Evolutionary conservation across 2,329 filamentous ascomycete species (phyloP).

Genomic region (Epichloe amarillans): DNA sequence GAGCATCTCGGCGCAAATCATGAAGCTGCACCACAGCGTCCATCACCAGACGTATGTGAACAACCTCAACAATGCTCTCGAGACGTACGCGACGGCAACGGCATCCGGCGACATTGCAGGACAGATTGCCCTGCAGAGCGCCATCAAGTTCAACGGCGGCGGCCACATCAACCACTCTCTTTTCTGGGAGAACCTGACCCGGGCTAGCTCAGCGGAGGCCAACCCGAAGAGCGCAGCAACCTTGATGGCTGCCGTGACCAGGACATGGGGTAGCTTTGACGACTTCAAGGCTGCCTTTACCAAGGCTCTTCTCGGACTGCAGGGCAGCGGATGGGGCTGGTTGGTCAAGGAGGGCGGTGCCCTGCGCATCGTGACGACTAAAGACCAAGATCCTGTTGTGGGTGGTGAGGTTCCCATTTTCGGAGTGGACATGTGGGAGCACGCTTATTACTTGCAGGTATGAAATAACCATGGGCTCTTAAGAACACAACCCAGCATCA

Average conservation of each 20-base stretch:
- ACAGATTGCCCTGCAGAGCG: constrained; percentile 54
- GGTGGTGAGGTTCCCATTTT: constrained; percentile 53
- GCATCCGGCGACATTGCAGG: constrained; percentile 43
- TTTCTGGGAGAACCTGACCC: constrained; percentile 77
- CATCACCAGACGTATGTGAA: constrained; percentile 70
- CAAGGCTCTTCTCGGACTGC: constrained; percentile 52
- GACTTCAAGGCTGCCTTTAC: constrained; percentile 54
- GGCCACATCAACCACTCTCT: constrained; percentile 89
- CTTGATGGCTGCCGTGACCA: constrained; percentile 46
- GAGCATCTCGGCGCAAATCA: constrained; percentile 64
- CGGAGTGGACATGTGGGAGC: constrained; percentile 86
- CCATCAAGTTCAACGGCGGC: constrained; percentile 78
- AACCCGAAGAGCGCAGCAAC: constrained; percentile 34
- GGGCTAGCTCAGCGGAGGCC: constrained; percentile 43
- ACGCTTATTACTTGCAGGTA: constrained; percentile 78
- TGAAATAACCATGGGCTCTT: constrained; percentile 6
- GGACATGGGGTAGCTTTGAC: constrained; percentile 55
- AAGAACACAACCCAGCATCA: no score
- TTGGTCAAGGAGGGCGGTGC: constrained; percentile 51
- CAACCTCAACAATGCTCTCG: constrained; percentile 56
- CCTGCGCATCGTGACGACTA: constrained; percentile 64
- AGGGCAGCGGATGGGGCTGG: constrained; percentile 86
- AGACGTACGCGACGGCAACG: constrained; percentile 43
- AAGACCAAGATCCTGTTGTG: constrained; percentile 71
- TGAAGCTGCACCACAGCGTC: constrained; percentile 69